Percentiles rank a stretch among this genome's conserved stretches.
Evolutionary conservation across 495 filamentous ascomycete species (phyloP).

Genomic region (Lichina pygmaea): DNA sequence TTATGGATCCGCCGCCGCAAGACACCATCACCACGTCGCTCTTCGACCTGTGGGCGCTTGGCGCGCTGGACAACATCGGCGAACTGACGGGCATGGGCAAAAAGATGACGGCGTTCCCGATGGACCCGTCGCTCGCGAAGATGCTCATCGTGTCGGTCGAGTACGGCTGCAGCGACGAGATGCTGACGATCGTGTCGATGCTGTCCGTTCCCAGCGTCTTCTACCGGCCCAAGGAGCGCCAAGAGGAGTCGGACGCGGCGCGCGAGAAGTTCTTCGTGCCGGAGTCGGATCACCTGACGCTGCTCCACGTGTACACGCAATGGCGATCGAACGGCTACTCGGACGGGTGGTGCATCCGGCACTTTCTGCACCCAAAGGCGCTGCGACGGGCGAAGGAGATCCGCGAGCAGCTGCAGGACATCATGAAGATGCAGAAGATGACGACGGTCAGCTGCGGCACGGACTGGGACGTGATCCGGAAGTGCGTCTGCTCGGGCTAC

Average conservation of each 20-base stretch:
- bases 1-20: conserved; percentile 97
- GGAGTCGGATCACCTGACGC: conserved; percentile 88
- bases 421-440: conserved; percentile 90
- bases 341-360: conserved; percentile 73
- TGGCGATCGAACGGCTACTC: conserved; percentile 81
- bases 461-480: conserved; percentile 86
- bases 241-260: conserved; percentile 87
- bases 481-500: conserved; percentile 92
- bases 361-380: conserved; percentile 84
- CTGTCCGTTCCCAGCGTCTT: conserved; percentile 89
- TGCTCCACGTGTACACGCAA: conserved; percentile 85
- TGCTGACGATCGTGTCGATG: conserved; percentile 97
- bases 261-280: conserved; percentile 98
- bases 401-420: conserved; percentile 73
- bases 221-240: conserved; percentile 89
- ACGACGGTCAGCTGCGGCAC: conserved; percentile 66
- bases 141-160: conserved; percentile 65
- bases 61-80: conserved; percentile 78
- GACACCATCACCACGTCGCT: conserved; percentile 93
- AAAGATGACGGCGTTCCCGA: conserved; percentile 92
- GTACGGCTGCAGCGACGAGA: conserved; percentile 91
- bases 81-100: conserved; percentile 68
- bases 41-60: conserved; percentile 94
- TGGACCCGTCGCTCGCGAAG: conserved; percentile 86
- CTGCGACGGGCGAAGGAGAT: conserved; percentile 81